phyloP scores from a whole-genome alignment of 805 yeast species.

The Zygosaccharomyces siamensis region DNA sequence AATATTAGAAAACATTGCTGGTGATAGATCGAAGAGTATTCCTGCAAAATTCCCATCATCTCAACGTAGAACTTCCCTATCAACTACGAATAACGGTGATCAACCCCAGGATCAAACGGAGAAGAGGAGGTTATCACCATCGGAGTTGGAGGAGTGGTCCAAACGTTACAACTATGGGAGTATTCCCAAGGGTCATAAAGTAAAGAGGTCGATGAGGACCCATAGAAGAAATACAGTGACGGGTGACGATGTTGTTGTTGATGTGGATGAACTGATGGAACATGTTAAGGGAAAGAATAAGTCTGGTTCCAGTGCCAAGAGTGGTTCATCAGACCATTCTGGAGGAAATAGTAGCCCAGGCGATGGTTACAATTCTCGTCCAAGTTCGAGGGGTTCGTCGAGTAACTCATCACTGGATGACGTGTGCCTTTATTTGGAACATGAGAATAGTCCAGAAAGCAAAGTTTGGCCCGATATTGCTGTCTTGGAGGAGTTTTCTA shows the following conservation, averaged over 20 bases:
- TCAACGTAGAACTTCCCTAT: constrained; percentile 12
- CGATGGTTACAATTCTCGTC: constrained; percentile 39
- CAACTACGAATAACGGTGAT: constrained; percentile 7
- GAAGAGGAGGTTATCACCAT: constrained; percentile 12
- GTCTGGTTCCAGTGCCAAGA: constrained; percentile 1
- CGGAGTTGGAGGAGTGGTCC: constrained; percentile 16
- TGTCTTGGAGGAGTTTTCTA: constrained; percentile 70
- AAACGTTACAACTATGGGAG: constrained; percentile 10
- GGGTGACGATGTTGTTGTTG: constrained; percentile 31
- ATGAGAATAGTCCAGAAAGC: constrained; percentile 29
- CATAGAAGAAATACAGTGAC: constrained; percentile 18
- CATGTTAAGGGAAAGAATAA: constrained; percentile 19
- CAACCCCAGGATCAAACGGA: background rate
- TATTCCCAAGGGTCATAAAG: constrained; percentile 8
- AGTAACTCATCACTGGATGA: constrained; percentile 79
- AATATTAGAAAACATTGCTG: constrained; percentile 10
- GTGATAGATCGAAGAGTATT: constrained; percentile 11
- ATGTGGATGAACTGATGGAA: constrained; percentile 33
- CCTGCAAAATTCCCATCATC: constrained; percentile 3
- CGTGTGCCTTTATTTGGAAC: constrained; percentile 84
- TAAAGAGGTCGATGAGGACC: constrained; percentile 7
- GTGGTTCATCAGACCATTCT: constrained; percentile 8
- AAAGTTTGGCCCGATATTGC: constrained; percentile 77
- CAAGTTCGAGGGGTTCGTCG: constrained; percentile 39
- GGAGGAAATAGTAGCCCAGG: constrained; percentile 17